Percentiles rank a stretch among this genome's conserved stretches.
phyloP scores from a whole-genome alignment of 2,329 filamentous ascomycete species.

The Trichoderma atroviride region DNA sequence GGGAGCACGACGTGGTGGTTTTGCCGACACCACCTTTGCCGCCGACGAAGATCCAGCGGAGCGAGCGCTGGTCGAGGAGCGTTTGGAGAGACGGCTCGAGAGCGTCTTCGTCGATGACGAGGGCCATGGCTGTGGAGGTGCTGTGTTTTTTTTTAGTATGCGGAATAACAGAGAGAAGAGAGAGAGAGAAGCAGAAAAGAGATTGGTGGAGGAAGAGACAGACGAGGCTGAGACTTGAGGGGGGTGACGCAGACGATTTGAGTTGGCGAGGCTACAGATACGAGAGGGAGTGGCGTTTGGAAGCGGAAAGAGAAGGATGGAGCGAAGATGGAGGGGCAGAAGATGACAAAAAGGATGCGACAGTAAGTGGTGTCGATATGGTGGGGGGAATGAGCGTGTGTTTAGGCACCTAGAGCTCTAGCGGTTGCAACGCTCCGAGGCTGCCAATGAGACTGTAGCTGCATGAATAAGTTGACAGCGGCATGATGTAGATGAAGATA shows the following conservation, averaged over 20 bases:
- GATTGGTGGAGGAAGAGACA: not conserved
- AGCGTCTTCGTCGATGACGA: slow-evolving; percentile 61
- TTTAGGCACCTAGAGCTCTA: not conserved
- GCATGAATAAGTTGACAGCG: not conserved
- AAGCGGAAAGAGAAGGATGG: not conserved
- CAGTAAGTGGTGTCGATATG: not conserved
- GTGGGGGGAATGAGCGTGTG: not conserved
- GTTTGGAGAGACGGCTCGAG: slow-evolving; percentile 93
- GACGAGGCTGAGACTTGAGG: slow-evolving; percentile 7
- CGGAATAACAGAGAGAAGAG: not conserved
- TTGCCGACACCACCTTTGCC: slow-evolving; percentile 98
- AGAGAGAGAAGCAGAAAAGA: not conserved
- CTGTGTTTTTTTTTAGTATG: no score
- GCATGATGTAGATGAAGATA: not conserved
- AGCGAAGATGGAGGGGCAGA: slow-evolving; percentile 29
- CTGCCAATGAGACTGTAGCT: not conserved
- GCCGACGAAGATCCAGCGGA: slow-evolving; percentile 99
- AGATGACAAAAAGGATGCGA: slow-evolving; percentile 20
- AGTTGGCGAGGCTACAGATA: slow-evolving; percentile 9
- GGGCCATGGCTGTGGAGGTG: slow-evolving; percentile 40
- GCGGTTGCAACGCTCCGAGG: not conserved
- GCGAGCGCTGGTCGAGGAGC: slow-evolving; percentile 90
- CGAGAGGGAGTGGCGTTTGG: not conserved
- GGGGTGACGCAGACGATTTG: slow-evolving; percentile 14
- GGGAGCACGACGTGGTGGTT: slow-evolving; percentile 98